Percentiles rank a stretch among this genome's conserved stretches.
Evolutionary conservation across 73 alveolate species (phyloP).

Genomic region (Tetrahymena elliotti): DNA sequence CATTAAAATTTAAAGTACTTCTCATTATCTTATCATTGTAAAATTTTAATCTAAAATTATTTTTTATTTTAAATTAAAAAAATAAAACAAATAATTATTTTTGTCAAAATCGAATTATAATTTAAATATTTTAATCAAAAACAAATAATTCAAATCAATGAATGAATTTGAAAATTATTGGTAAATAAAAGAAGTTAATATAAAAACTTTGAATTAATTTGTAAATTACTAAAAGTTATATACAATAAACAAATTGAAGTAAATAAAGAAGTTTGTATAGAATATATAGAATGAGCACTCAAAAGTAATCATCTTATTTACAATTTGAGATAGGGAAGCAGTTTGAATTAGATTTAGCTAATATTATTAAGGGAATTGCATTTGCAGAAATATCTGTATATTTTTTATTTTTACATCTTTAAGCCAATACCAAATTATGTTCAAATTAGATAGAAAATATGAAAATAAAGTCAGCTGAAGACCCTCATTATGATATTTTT

Average conservation of each 20-base stretch:
- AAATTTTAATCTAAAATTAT: no score
- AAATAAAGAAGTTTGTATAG: not conserved
- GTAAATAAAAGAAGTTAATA: not conserved
- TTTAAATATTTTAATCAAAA: no score
- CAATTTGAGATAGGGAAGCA: not conserved
- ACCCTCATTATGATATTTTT: not conserved
- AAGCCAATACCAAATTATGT: not conserved
- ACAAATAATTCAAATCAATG: not conserved
- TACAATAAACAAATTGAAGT: not conserved
- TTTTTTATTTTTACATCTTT: not conserved
- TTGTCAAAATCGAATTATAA: no score
- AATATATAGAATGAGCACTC: not conserved
- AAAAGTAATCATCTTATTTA: not conserved
- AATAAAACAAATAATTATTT: no score
- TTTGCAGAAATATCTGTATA: not conserved
- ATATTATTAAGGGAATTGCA: not conserved
- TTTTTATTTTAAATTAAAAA: no score
- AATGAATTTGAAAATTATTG: not conserved
- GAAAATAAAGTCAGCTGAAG: not conserved
- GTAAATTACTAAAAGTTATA: not conserved
- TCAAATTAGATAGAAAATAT: not conserved
- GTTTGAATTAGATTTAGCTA: not conserved
- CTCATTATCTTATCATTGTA: no score
- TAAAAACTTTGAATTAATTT: not conserved
- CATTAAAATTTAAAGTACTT: not conserved